These are phyloP conservation scores for Penicillium occitanis DNA, from an alignment of 2,329 filamentous ascomycete genomes.

Conservation along the genomic window DNA sequence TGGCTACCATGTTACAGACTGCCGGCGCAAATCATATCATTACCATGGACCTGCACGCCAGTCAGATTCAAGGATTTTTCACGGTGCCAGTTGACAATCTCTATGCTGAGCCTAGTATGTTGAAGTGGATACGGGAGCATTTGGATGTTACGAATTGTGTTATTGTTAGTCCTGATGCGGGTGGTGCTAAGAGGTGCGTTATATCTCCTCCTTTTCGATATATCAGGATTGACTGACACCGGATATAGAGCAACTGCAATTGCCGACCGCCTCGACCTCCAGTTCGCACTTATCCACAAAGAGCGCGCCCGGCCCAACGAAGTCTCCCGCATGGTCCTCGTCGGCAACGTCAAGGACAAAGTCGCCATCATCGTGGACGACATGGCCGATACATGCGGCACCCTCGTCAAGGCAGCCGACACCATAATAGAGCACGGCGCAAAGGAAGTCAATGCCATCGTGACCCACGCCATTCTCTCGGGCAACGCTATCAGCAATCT, in stretches of 20 bases:
- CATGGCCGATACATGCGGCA: slow-evolving; percentile 96
- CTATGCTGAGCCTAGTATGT: slow-evolving; percentile 88
- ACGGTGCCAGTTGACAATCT: slow-evolving; percentile 78
- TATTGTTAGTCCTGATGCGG: slow-evolving; percentile 92
- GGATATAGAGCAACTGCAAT: slow-evolving; percentile 74
- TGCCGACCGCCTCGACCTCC: slow-evolving; percentile 84
- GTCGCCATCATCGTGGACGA: slow-evolving; percentile 95
- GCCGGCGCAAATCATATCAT: slow-evolving; percentile 92
- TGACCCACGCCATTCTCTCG: slow-evolving; percentile 88
- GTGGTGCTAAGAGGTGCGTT: slow-evolving; percentile 78
- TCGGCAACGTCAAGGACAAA: slow-evolving; percentile 87
- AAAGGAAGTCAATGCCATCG: slow-evolving; percentile 85
- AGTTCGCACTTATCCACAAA: slow-evolving; percentile 95
- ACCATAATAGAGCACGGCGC: slow-evolving; percentile 86
- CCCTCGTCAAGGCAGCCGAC: slow-evolving; percentile 80
- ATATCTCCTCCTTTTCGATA: no score
- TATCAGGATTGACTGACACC: background rate
- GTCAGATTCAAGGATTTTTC: slow-evolving; percentile 95
- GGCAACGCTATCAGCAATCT: slow-evolving; percentile 84
- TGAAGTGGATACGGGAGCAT: slow-evolving; percentile 89
- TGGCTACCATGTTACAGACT: slow-evolving; percentile 96
- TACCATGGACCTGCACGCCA: slow-evolving; percentile 93
- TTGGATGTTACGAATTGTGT: slow-evolving; percentile 78
- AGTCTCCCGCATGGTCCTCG: slow-evolving; percentile 91
- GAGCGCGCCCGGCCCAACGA: slow-evolving; percentile 89